Percentiles rank a stretch among this genome's conserved stretches.
Evolutionary conservation across 371 early-diverging fungal species (phyloP).

Genomic region (Mortierella sp.): DNA sequence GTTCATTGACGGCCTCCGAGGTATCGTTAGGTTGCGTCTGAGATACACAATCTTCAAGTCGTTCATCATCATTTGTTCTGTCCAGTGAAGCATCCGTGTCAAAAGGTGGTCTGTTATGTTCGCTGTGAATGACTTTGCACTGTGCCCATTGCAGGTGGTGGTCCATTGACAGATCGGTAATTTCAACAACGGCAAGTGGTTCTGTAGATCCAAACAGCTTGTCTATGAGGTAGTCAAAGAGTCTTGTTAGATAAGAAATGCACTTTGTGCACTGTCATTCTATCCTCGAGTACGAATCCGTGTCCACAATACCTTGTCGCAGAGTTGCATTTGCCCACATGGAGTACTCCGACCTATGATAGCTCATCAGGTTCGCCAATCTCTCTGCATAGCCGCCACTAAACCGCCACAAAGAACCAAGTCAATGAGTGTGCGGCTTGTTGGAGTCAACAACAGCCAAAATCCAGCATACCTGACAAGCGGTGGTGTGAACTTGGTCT

Average conservation of each 20-base stretch:
- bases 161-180: slow-evolving; percentile 9
- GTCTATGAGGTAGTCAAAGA: not conserved
- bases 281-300: not conserved
- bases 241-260: too few species aligned
- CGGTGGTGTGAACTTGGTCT: slow-evolving; percentile 25
- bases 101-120: slow-evolving; percentile 25
- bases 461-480: slow-evolving; percentile 21
- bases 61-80: not conserved
- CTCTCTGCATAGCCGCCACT: slow-evolving; percentile 46
- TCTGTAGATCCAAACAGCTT: slow-evolving; percentile 34
- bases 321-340: slow-evolving; percentile 43
- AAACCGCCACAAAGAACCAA: not conserved
- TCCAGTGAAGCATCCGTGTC: not conserved
- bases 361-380: slow-evolving; percentile 22
- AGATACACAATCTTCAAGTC: not conserved
- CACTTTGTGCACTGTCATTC: not conserved
- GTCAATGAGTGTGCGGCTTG: not conserved
- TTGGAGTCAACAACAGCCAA: not conserved
- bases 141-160: slow-evolving; percentile 30
- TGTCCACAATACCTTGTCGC: slow-evolving; percentile 16
- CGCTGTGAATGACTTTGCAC: slow-evolving; percentile 18
- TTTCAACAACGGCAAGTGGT: slow-evolving; percentile 22
- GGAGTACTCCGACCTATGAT: slow-evolving; percentile 35
- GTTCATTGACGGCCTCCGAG: not conserved
- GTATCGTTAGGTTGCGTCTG: not conserved